Evolutionary conservation across 106 monocot species (phyloP), one percentile per base, ranked within the genome.

Genomic region (Acanthochlamys bracteata): DNA sequence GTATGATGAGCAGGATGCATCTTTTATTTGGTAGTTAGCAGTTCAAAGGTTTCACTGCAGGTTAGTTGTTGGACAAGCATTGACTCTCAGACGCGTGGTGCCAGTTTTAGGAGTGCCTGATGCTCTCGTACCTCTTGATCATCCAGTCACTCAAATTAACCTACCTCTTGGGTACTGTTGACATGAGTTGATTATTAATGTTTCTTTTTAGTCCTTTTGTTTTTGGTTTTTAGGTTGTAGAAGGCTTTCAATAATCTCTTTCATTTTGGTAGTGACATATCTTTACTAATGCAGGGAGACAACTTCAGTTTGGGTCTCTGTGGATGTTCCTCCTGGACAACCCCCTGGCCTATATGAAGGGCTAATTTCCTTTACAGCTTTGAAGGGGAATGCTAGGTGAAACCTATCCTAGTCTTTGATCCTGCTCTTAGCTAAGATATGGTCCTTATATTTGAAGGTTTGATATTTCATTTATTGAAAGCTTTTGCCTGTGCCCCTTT

Each of bases 101-200:
- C 78, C 90, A 71, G 75, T 96, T 53, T 81, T 96, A 88, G 90
- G 96, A 69, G 91, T 96, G 55, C 96, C 96, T 73, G 96, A 96
- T 88, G 96, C 96, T 83, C 96, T 96, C 75, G 88, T 83, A 60
- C 96, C 96, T 74, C 87, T 96, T 83, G 91, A 88, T 80, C 66
- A 80, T 45, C 85, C 85, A 67, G 74, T 79, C 67, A 58, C 72
- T 72, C 84, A 83, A 60, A 85, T 96, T 72, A 91, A 80, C 55
- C 74, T 96, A 64, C 65, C 78, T 72, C 91, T 88, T 72, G 96
- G 96, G 96, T 96, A 91, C 24, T 75, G 56, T 69, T 66, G 60
- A 73, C 16, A 58, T 67, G 59, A 25, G 63, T 4, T 71, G 9
- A 69, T 22, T 51, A 59, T 22, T 23, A 49, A 22, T 55, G 45